Evolutionary conservation across 1,139 yeast species (phyloP), one percentile per base, ranked within the genome.

Genomic region (Debaryomyces udenii): DNA sequence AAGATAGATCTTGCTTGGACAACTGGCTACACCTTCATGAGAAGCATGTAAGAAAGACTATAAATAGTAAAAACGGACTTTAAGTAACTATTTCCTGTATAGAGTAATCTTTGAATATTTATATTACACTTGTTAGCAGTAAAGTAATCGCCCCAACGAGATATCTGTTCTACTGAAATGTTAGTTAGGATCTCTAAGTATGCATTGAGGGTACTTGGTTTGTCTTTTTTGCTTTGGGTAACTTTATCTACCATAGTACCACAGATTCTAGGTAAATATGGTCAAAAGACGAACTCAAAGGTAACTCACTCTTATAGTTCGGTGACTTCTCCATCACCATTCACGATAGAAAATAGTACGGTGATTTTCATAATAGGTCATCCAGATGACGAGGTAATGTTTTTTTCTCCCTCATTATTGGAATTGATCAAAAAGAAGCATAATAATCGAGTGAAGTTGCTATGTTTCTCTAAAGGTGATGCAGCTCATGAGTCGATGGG

Each of bases 381-480:
- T 62, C 99, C 99, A 0, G 99, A 94, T 62, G 99, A 94, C 60
- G 99, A 94, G 63, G 93, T 90, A 42, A 94, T 94, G 99, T 94
- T 94, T 64, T 94, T 93, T 57, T 80, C 91, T 1, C 99, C 99
- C 0, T 74, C 95, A 0, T 55, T 89, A 34, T 62, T 78, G 7
- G 85, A 79, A 48, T 53, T 83, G 41, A 49, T 67, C 26, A 78
- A 81, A 44, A 61, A 68, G 2, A 59, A 68, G 48, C 68, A 80
- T 50, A 62, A 70, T 46, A 84, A 84, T 53, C 52, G 60, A 4
- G 66, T 89, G 16, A 70, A 77, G 35, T 59, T 91, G 11, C 56
- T 90, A 9, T 90, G 96, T 51, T 76, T 89, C 45, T 84, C 96
- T 1, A 74, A 74, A 33, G 99, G 99, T 3, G 81, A 86, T 53